These are phyloP conservation scores for Knoxdaviesia proteae DNA, from an alignment of 2,329 filamentous ascomycete species.

Conservation along the genomic window DNA sequence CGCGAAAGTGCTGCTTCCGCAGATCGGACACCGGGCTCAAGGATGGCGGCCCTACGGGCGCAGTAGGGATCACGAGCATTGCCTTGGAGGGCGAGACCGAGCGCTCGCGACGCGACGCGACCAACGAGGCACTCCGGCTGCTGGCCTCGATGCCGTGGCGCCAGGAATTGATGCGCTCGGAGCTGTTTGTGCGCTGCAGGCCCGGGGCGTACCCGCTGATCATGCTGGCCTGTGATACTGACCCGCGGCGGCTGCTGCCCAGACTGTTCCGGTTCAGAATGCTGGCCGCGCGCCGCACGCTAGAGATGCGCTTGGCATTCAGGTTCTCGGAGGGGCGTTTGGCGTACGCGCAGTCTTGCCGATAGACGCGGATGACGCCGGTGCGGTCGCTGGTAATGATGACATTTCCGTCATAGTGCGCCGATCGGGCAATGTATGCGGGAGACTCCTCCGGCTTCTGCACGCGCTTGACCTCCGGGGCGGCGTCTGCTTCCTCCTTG, in stretches of 20 bases:
- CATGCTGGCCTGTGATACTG: conserved; percentile 17
- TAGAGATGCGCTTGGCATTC: conserved; percentile 59
- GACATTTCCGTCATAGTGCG: conserved; percentile 68
- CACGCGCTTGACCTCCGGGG: conserved; percentile 12
- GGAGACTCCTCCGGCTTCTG: conserved; percentile 47
- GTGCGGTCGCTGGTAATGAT: conserved; percentile 78
- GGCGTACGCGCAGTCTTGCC: conserved; percentile 73
- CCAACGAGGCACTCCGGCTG: no score
- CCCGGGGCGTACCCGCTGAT: conserved; percentile 9
- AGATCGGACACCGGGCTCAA: no score
- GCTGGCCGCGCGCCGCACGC: conserved; percentile 36
- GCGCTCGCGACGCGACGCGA: no score
- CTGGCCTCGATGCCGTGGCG: conserved; percentile 41
- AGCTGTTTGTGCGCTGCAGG: conserved; percentile 7
- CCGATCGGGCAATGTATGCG: conserved; percentile 54
- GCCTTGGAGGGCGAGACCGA: no score
- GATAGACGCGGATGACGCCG: conserved; percentile 81
- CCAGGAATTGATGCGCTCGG: conserved; percentile 78
- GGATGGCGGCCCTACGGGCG: no score
- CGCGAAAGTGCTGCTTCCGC: no score
- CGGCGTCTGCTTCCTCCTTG: conserved; percentile 34
- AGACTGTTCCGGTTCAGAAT: conserved; percentile 31
- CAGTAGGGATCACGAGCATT: no score
- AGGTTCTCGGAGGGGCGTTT: conserved; percentile 61
- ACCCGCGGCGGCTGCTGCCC: conserved; percentile 28